Base-by-base conservation (phyloP, 306 rosid genomes). In the Astragalus glycyphyllos region DNA sequence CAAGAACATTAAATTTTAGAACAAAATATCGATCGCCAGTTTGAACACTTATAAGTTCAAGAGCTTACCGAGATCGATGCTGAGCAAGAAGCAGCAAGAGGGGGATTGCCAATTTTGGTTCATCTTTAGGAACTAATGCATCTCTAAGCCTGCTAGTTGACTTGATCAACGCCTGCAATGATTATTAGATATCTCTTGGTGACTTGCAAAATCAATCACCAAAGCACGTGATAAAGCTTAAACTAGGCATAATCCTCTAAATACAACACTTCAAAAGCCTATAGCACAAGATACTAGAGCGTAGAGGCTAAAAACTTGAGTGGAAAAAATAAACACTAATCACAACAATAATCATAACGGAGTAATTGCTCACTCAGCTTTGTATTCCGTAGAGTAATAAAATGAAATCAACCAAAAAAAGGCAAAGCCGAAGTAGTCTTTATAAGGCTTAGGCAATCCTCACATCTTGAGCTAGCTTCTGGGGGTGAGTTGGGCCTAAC, bases 41-140 rank as follows among this genome's bases (percentile, higher is more conserved):
- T 73, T 44, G 4, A 65, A 41, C 46, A 59, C 44, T 20, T 31
- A 17, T 12, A 73, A 70, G 71, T 50, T 65, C 42, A 16, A 42
- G 20, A 53, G 77, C 97, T 91, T 89, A 94, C 99, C 89, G 41
- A 60, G 99, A 94, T 65, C 99, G 96, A 73, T 94, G 99, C 69
- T 94, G 99, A 79, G 99, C 92, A 83, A 94, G 80, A 75, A 89
- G 99, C 63, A 94, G 81, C 80, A 94, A 69, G 65, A 94, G 96
- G 42, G 99, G 99, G 58, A 85, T 55, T 13, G 97, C 99, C 90
- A 89, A 71, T 79, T 89, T 91, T 3, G 88, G 85, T 76, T 94
- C 99, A 60, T 94, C 99, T 83, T 89, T 91, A 3, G 97, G 87
- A 82, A 94, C 91, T 71, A 94, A 86, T 0, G 96, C 84, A 78